These are phyloP conservation scores for Boletus pseudo-olivaceus DNA, from an alignment of 768 basidiomycete genomes.

Conservation along the genomic window DNA sequence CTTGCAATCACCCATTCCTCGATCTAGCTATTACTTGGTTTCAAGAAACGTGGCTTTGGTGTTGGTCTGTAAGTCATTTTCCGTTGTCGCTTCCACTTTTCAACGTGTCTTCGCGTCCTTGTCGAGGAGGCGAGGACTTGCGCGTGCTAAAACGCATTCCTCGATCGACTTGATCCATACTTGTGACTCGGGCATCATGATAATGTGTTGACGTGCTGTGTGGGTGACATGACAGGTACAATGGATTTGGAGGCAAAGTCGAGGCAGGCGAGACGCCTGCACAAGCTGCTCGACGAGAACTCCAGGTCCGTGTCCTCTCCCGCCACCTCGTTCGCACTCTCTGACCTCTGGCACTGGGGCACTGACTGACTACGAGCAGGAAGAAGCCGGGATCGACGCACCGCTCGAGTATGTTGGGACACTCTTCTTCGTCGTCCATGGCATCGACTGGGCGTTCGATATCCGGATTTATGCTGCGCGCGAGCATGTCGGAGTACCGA, in stretches of 20 bases:
- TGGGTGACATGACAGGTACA: constrained; percentile 49
- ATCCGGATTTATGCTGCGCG: constrained; percentile 71
- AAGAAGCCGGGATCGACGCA: constrained; percentile 77
- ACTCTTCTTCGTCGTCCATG: constrained; percentile 59
- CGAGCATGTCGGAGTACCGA: constrained; percentile 54
- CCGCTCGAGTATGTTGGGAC: constrained; percentile 60
- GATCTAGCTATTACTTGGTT: constrained; percentile 67
- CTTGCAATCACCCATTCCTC: constrained; percentile 30
- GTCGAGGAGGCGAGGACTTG: neutral
- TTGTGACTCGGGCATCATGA: neutral
- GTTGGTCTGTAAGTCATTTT: constrained; percentile 45
- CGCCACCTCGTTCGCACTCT: neutral
- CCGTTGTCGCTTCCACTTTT: neutral
- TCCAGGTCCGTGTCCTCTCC: constrained; percentile 40
- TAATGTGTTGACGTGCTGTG: neutral
- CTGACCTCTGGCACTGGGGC: neutral
- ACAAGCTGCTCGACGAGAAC: constrained; percentile 75
- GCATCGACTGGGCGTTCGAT: constrained; percentile 57
- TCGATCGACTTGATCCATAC: neutral
- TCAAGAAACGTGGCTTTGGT: constrained; percentile 80
- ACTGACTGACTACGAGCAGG: constrained; percentile 40
- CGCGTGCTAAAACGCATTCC: neutral
- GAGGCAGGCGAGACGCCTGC: constrained; percentile 66
- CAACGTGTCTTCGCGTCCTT: neutral
- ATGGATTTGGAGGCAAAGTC: constrained; percentile 89